Evolutionary conservation across 1,284 basidiomycete species (phyloP).

Genomic region (Wolfiporia cocos): DNA sequence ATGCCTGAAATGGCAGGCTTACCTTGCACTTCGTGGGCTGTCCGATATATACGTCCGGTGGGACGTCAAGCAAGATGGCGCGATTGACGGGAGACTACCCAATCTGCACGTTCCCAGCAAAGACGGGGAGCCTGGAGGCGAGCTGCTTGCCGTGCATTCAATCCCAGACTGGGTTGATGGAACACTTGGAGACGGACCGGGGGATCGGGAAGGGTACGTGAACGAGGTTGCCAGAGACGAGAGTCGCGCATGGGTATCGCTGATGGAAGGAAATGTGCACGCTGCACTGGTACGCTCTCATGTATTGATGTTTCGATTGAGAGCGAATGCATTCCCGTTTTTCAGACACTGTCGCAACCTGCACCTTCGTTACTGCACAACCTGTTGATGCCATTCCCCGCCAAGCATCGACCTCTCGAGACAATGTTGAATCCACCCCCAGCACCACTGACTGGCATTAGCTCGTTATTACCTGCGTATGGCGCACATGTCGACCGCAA

Average conservation of each 20-base stretch:
- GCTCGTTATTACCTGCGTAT: constrained; percentile 52
- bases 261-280: constrained; percentile 70
- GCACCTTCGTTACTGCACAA: constrained; percentile 31
- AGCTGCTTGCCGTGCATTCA: constrained; percentile 54
- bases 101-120: constrained; percentile 44
- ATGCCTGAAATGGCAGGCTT: constrained; percentile 82
- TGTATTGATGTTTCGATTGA: not conserved
- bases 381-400: constrained; percentile 29
- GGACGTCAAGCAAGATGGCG: constrained; percentile 62
- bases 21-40: constrained; percentile 64
- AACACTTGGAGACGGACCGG: constrained; percentile 33
- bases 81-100: constrained; percentile 58
- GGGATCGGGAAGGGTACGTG: constrained; percentile 58
- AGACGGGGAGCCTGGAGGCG: constrained; percentile 31
- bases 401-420: constrained; percentile 24
- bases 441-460: constrained; percentile 61
- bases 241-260: constrained; percentile 71
- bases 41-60: constrained; percentile 48
- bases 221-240: constrained; percentile 57
- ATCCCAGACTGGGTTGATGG: constrained; percentile 70
- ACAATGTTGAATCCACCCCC: constrained; percentile 56
- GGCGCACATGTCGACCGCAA: constrained; percentile 47
- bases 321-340: not conserved
- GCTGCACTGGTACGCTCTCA: constrained; percentile 55
- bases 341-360: constrained; percentile 43